A percentile compares a stretch with the other conserved stretches of the same genome.
These are phyloP conservation scores for Fusarium globosum DNA, from an alignment of 2,329 filamentous ascomycete species.

Conservation along the genomic window DNA sequence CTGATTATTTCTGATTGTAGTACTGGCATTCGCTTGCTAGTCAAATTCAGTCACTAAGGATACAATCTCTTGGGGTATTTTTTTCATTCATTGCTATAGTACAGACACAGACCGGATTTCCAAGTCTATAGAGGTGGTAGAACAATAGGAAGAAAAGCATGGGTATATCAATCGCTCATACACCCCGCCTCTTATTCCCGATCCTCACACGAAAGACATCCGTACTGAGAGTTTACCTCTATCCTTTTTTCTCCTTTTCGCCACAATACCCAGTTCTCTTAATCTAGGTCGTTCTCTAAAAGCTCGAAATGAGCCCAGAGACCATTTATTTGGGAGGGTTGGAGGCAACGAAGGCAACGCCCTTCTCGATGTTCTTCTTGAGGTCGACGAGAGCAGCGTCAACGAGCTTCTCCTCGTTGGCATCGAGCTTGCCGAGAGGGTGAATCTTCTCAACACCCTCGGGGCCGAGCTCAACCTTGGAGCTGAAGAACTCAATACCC, in stretches of 20 bases:
- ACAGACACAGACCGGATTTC: slow-evolving; percentile 50
- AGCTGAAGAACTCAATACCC: slow-evolving; percentile 97
- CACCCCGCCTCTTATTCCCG: slow-evolving; percentile 24
- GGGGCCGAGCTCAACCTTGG: slow-evolving; percentile 94
- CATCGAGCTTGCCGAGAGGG: slow-evolving; percentile 85
- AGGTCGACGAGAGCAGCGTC: slow-evolving; percentile 86
- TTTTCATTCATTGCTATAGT: slow-evolving; percentile 48
- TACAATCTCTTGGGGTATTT: slow-evolving; percentile 32
- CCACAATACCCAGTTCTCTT: slow-evolving; percentile 5
- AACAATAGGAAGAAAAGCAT: slow-evolving; percentile 42
- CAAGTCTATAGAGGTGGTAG: slow-evolving; percentile 50
- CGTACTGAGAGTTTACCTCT: slow-evolving; percentile 24
- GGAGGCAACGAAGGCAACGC: slow-evolving; percentile 69
- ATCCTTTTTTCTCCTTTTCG: slow-evolving; percentile 35
- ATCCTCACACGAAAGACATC: slow-evolving; percentile 28
- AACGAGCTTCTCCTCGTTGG: slow-evolving; percentile 88
- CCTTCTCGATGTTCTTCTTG: slow-evolving; percentile 97
- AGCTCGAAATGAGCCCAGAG: slow-evolving; percentile 12
- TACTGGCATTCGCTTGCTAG: neutral
- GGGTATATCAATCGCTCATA: slow-evolving; percentile 41
- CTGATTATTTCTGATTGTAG: neutral
- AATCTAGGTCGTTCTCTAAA: slow-evolving; percentile 2
- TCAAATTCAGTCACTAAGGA: neutral
- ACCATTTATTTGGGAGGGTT: slow-evolving; percentile 69
- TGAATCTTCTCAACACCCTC: slow-evolving; percentile 95